Evolutionary conservation across 805 yeast species (phyloP), one percentile per base, ranked within the genome.

Genomic region (Middelhovenomyces tepae): DNA sequence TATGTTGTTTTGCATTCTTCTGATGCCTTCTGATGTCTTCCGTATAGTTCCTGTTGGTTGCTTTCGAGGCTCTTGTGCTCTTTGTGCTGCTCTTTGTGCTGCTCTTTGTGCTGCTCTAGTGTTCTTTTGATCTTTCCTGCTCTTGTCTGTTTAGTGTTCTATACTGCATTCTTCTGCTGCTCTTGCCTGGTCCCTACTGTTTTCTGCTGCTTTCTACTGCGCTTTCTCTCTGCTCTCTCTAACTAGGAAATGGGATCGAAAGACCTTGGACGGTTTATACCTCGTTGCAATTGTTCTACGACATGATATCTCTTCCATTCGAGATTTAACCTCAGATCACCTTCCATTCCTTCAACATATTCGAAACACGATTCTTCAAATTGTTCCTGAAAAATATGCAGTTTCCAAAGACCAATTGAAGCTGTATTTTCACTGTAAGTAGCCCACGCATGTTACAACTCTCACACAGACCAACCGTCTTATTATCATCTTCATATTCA

Each of bases 401-500:
- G 48, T 85, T 8, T 54, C 45, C 2, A 46, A 60, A 1, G 78
- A 79, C 50, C 71, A 76, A 45, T 53, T 91, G 44, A 69, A 94
- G 37, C 53, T 86, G 1, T 91, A 82, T 51, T 69, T 91, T 31
- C 98, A 91, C 45, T 61, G 35, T 37, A 29, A 22, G 38, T 30
- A 16, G 20, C 7, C 16, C 31, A 7, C 31, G 21, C 9, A 7
- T 6, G 6, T 19, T 25, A 13, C 16, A 11, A 10, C 18, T 17
- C 9, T 2, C 11, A 16, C 32, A 14, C 82, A 36, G 35, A 91
- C 56, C 97, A 87, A 45, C 98, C 98, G 0, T 81, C 95, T 0
- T 91, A 89, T 55, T 91, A 91, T 51, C 97, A 91, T 50, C 79
- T 91, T 64, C 98, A 91, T 53, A 69, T 91, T 11, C 98, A 91